These are phyloP conservation scores for Prunus mongolica DNA, from an alignment of 306 rosid genomes.

Conservation along the genomic window DNA sequence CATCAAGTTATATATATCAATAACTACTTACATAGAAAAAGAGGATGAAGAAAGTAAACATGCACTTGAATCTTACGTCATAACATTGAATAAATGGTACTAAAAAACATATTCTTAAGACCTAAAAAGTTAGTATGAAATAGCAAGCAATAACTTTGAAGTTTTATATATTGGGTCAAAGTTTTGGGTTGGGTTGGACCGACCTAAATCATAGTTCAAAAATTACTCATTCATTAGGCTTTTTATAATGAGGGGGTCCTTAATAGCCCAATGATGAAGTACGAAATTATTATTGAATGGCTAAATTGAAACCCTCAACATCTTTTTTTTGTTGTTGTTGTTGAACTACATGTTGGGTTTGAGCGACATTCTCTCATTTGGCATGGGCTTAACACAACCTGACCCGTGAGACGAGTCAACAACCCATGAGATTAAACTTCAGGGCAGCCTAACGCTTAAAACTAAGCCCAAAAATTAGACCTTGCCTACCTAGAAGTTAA, in stretches of 20 bases:
- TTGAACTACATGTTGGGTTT: background rate
- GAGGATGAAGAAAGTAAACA: background rate
- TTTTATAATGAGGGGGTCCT: no score
- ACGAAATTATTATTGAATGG: no score
- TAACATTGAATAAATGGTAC: background rate
- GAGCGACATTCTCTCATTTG: background rate
- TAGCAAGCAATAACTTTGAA: background rate
- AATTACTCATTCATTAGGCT: background rate
- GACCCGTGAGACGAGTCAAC: background rate
- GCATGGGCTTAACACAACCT: background rate
- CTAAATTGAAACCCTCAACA: no score
- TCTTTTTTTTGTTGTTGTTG: no score
- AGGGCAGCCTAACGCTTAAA: background rate
- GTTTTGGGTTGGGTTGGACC: background rate
- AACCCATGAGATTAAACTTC: background rate
- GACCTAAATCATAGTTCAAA: background rate
- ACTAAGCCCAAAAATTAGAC: background rate
- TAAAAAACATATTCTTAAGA: background rate
- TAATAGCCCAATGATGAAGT: no score
- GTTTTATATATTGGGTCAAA: no score
- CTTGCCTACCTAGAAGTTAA: background rate
- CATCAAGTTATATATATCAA: background rate
- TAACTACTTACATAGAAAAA: background rate
- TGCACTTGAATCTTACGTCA: background rate
- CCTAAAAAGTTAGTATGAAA: background rate